Percentiles rank a stretch among this genome's conserved stretches.
These are phyloP conservation scores for Alternaria novae-zelandiae DNA, from an alignment of 2,329 filamentous ascomycete species.

Conservation along the genomic window DNA sequence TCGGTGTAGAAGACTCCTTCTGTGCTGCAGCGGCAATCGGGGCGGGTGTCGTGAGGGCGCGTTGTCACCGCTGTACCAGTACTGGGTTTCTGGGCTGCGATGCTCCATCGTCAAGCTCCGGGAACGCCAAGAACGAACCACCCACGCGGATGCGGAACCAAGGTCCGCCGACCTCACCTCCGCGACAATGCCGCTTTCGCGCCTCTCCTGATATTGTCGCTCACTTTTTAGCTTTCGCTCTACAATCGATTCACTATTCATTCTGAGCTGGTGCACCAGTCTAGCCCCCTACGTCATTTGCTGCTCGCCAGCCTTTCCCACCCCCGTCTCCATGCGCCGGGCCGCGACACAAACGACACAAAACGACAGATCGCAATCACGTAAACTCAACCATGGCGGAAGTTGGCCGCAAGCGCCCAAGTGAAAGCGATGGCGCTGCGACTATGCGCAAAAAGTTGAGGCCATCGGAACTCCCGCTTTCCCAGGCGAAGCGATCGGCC, in stretches of 20 bases:
- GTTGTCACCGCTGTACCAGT: conserved; percentile 28
- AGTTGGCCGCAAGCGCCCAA: conserved; percentile 37
- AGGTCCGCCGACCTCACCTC: conserved; percentile 14
- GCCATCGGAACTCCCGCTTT: conserved; percentile 75
- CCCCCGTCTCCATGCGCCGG: conserved; percentile 5
- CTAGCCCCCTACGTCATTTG: conserved; percentile 5
- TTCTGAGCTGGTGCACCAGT: neutral
- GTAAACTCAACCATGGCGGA: conserved; percentile 38
- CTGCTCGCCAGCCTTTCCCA: neutral
- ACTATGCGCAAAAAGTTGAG: conserved; percentile 67
- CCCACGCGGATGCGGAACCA: conserved; percentile 26
- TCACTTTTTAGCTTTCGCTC: conserved; percentile 3
- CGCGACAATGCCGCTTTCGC: conserved; percentile 4
- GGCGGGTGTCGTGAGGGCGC: conserved; percentile 28
- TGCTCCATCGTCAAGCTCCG: conserved; percentile 21
- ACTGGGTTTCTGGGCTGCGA: conserved; percentile 23
- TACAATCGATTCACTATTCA: conserved; percentile 4
- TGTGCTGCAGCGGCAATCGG: conserved; percentile 20
- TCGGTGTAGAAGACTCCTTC: conserved; percentile 11
- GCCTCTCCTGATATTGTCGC: conserved; percentile 4
- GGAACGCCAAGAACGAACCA: conserved; percentile 18
- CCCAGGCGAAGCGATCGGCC: conserved; percentile 73
- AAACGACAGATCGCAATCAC: conserved; percentile 5
- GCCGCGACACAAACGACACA: neutral
- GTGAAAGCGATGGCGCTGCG: conserved; percentile 38